Percentiles rank a stretch among this genome's conserved stretches.
These are phyloP conservation scores for Malassezia yamatoensis DNA, from an alignment of 1,284 basidiomycete genomes.

Conservation along the genomic window DNA sequence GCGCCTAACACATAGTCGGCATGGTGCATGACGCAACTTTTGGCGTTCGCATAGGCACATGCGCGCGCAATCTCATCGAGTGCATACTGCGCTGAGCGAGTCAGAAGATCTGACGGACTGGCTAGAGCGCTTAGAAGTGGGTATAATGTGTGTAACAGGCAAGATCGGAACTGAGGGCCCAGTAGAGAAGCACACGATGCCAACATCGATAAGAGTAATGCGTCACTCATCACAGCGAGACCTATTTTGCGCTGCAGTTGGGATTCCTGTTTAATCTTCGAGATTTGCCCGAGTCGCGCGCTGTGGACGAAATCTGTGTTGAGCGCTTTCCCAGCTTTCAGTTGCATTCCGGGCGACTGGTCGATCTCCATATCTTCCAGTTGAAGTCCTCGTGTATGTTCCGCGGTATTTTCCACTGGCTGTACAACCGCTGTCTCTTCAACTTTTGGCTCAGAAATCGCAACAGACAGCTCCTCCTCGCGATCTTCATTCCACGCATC, in stretches of 20 bases:
- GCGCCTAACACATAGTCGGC: constrained; percentile 42
- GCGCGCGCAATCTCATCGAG: constrained; percentile 27
- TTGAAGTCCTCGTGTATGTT: constrained; percentile 1
- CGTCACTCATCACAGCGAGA: constrained; percentile 6
- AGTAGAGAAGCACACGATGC: constrained; percentile 24
- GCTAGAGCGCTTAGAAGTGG: constrained; percentile 32
- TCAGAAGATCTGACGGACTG: constrained; percentile 13
- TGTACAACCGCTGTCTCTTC: neutral
- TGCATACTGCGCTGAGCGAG: constrained; percentile 14
- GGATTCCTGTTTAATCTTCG: neutral
- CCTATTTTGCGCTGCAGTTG: neutral
- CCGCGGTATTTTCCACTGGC: neutral
- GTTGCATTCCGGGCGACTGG: too few relatives aligned
- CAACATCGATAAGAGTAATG: constrained; percentile 23
- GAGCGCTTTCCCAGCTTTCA: neutral
- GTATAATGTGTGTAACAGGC: constrained; percentile 30
- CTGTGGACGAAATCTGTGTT: constrained; percentile 7
- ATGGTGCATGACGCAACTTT: constrained; percentile 34
- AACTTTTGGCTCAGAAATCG: neutral
- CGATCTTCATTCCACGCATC: constrained; percentile 27
- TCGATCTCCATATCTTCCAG: neutral
- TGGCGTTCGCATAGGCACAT: constrained; percentile 29
- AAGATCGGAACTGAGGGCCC: constrained; percentile 27
- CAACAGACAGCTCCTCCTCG: constrained; percentile 16
- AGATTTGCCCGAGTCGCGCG: neutral